Conservation (phyloP, 73 alveolate species). For the Paramecium primaurelia region DNA sequence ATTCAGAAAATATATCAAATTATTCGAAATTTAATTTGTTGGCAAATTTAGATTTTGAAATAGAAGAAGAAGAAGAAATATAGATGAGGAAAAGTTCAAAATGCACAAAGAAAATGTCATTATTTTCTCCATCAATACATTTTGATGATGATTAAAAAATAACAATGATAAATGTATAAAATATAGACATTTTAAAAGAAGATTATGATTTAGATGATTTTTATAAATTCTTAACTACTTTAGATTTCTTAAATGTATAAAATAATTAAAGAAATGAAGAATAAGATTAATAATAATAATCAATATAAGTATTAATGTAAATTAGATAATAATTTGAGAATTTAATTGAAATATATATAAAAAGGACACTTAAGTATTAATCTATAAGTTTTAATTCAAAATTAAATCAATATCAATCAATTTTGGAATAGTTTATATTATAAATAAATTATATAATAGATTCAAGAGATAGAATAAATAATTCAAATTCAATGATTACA, state of each 20-base stretch:
- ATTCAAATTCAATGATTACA: not conserved
- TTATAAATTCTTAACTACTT: not conserved
- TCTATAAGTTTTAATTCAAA: not conserved
- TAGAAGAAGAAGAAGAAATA: not conserved
- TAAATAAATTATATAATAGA: not conserved
- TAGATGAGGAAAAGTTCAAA: not conserved
- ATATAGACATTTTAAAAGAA: not conserved
- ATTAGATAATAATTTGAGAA: not conserved
- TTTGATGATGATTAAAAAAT: not conserved
- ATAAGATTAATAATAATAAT: not conserved
- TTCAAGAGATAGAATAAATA: not conserved
- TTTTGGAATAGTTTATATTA: not conserved
- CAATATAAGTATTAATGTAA: not conserved
- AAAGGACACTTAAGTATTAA: not conserved
- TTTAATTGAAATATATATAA: not conserved
- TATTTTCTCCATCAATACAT: not conserved
- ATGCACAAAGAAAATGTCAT: not conserved
- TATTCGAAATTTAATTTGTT: not conserved
- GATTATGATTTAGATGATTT: conserved; percentile 19
- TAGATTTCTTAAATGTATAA: not conserved
- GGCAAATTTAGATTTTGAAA: not conserved
- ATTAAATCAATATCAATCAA: not conserved
- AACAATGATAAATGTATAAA: not conserved
- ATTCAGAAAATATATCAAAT: not conserved
- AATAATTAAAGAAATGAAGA: not conserved